Conservation (phyloP, 805 yeast genomes). For the Millerozyma acaciae region DNA sequence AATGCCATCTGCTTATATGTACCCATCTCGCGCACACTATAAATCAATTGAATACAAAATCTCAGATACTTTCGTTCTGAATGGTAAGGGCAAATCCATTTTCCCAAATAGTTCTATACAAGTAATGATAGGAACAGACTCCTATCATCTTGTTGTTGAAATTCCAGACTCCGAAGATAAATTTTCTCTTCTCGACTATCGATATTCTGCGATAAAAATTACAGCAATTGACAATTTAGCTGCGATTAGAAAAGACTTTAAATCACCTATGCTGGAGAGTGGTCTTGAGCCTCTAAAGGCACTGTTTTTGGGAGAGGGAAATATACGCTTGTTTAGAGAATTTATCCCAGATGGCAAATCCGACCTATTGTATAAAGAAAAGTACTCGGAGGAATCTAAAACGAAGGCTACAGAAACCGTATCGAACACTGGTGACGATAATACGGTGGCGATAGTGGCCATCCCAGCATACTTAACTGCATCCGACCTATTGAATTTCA, state of each 20-base stretch:
- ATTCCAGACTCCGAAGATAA: conserved; percentile 7
- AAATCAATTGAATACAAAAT: no score
- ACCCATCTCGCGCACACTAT: no score
- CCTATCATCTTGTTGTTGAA: conserved; percentile 34
- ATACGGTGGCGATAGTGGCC: conserved; percentile 76
- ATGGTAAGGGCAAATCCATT: no score
- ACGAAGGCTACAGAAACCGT: conserved; percentile 12
- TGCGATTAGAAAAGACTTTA: conserved; percentile 9
- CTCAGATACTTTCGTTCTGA: no score
- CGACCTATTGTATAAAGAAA: not conserved
- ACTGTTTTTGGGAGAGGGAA: conserved; percentile 66
- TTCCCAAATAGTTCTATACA: no score
- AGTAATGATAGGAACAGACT: conserved; percentile 39
- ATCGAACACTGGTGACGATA: conserved; percentile 44
- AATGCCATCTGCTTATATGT: no score
- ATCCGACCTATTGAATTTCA: conserved; percentile 75
- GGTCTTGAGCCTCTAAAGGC: conserved; percentile 53
- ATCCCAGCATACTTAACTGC: conserved; percentile 86
- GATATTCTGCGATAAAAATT: conserved; percentile 27
- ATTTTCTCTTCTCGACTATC: conserved; percentile 21
- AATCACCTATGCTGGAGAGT: conserved; percentile 17
- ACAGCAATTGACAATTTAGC: conserved; percentile 18
- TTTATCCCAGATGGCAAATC: conserved; percentile 21
- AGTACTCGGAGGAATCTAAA: conserved; percentile 7
- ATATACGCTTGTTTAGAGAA: conserved; percentile 62